Evolutionary conservation across 441 rosid species (phyloP).

Genomic region (Gossypium gossypioides): DNA sequence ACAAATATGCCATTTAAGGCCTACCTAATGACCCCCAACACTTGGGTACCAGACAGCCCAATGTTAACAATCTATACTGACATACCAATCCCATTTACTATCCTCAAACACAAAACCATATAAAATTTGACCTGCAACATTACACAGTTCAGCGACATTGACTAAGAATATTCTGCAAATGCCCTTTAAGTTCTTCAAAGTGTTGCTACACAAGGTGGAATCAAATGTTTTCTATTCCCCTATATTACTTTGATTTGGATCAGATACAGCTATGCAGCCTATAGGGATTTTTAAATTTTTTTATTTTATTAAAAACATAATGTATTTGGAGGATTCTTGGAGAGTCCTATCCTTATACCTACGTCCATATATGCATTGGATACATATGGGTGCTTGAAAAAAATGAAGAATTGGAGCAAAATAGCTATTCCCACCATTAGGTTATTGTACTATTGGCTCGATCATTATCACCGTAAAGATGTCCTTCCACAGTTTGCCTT

Average conservation of each 20-base stretch:
- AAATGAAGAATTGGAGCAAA: not conserved
- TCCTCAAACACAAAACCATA: no score
- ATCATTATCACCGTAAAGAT: not conserved
- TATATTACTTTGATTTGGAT: not conserved
- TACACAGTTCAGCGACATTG: not conserved
- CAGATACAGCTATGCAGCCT: not conserved
- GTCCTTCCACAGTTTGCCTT: not conserved
- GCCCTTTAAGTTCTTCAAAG: not conserved
- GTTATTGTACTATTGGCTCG: not conserved
- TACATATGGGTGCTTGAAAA: no score
- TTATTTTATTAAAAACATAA: not conserved
- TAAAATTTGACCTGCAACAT: no score
- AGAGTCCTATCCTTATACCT: not conserved
- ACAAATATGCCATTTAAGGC: no score
- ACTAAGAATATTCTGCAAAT: not conserved
- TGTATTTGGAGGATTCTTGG: not conserved
- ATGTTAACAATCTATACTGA: no score
- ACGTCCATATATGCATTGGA: not conserved
- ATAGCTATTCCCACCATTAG: not conserved
- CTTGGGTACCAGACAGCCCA: no score
- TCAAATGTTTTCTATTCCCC: not conserved
- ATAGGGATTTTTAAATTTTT: not conserved
- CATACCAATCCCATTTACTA: no score
- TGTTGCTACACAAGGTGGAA: not conserved
- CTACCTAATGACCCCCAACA: no score